Evolutionary conservation across 2,329 filamentous ascomycete species (phyloP).

Genomic region (Arthrocladium fulminans): DNA sequence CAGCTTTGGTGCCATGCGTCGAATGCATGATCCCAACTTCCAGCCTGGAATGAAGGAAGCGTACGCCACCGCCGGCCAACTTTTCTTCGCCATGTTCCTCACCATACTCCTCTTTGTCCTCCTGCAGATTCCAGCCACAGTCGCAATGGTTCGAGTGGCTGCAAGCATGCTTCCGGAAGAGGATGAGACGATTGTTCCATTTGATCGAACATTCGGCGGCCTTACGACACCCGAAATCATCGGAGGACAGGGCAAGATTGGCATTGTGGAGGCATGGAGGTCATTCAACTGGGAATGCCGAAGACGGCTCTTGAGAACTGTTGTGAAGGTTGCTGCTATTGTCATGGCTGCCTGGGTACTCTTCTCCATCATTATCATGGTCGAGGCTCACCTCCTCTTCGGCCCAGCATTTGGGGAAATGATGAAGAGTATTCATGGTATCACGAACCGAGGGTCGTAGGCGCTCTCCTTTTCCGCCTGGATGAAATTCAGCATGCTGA

Average conservation of each 20-base stretch:
- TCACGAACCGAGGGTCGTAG: slow-evolving; percentile 7
- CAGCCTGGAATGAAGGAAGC: slow-evolving; percentile 28
- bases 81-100: slow-evolving; percentile 41
- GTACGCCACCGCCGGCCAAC: slow-evolving; percentile 30
- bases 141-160: slow-evolving; percentile 73
- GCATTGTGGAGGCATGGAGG: slow-evolving; percentile 67
- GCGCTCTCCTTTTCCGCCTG: too few species aligned
- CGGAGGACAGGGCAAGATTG: slow-evolving; percentile 62
- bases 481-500: too few species aligned
- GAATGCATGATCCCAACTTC: slow-evolving; percentile 26
- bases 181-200: slow-evolving; percentile 75
- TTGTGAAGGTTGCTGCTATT: slow-evolving; percentile 60
- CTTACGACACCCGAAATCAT: slow-evolving; percentile 65
- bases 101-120: slow-evolving; percentile 46
- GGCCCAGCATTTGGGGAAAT: slow-evolving; percentile 24
- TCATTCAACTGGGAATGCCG: slow-evolving; percentile 67
- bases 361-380: slow-evolving; percentile 42
- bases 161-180: slow-evolving; percentile 76
- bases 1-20: slow-evolving; percentile 41
- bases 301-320: slow-evolving; percentile 63
- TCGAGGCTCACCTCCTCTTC: slow-evolving; percentile 45
- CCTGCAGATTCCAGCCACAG: slow-evolving; percentile 64
- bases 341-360: slow-evolving; percentile 40
- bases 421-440: slow-evolving; percentile 21
- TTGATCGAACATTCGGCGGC: slow-evolving; percentile 77